phyloP scores from a whole-genome alignment of 2,329 filamentous ascomycete species.

The Sporothrix mexicana region DNA sequence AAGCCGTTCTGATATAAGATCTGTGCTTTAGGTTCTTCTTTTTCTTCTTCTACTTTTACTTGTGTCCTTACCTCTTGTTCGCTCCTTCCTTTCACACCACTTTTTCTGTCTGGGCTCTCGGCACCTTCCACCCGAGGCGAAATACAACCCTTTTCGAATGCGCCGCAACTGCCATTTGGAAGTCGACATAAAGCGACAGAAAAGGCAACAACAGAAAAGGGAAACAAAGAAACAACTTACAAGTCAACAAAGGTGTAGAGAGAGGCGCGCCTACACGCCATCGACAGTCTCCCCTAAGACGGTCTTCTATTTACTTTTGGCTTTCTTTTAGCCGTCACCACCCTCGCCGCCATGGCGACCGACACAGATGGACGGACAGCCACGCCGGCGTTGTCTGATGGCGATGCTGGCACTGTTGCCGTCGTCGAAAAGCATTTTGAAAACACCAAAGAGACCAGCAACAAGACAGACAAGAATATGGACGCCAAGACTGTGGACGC shows the following conservation, averaged over 20 bases:
- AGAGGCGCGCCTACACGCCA: too few species aligned
- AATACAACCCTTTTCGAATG: not conserved
- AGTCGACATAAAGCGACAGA: too few species aligned
- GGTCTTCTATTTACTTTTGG: not conserved
- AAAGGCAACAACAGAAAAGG: too few species aligned
- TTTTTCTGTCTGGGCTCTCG: not conserved
- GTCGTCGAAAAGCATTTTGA: not conserved
- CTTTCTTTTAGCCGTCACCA: not conserved
- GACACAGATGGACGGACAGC: constrained; percentile 13
- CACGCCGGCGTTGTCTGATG: not conserved
- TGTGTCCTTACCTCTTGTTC: not conserved
- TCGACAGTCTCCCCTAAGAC: too few species aligned
- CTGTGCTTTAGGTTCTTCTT: not conserved
- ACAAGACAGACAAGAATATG: too few species aligned
- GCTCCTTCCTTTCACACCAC: not conserved
- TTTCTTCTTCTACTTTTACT: not conserved
- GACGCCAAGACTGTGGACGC: too few species aligned
- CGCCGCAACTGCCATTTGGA: not conserved
- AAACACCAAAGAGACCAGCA: not conserved
- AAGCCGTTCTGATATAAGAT: not conserved
- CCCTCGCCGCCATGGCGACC: not conserved
- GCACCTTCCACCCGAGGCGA: constrained; percentile 4
- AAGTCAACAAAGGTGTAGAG: not conserved
- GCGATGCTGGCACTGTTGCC: not conserved
- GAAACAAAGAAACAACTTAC: not conserved